Evolutionary conservation across 768 basidiomycete genomes (phyloP), one percentile per base, ranked within the genome.

Genomic region (Atractiella rhizophila): DNA sequence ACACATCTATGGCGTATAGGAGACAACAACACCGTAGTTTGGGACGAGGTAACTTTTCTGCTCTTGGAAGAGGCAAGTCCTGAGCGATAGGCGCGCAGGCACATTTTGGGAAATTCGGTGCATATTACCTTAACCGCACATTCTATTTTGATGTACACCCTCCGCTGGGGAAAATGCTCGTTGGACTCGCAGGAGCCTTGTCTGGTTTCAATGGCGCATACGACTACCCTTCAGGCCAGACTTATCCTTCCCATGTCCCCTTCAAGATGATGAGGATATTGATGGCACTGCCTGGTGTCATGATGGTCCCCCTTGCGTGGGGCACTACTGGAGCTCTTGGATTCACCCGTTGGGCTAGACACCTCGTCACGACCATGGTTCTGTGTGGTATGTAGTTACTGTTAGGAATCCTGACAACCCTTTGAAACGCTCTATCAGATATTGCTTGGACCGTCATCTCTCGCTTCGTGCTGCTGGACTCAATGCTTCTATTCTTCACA

Each of bases 121-220:
- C 54, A 1, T 76, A 94, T 60, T 96, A 98, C 60, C 73, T 98
- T 60, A 91, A 94, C 60, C 78, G 85, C 54, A 83, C 91, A 58
- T 96, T 96, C 62, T 96, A 94, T 66, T 96, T 96, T 58, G 91
- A 98, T 55, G 91, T 96, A 12, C 91, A 98, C 54, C 91, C 91
- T 5, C 91, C 91, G 0, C 67, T 98, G 30, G 91, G 91, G 3
- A 98, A 98, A 66, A 96, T 98, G 85, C 68, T 98, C 41, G 88
- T 98, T 45, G 91, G 83, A 8, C 67, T 98, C 18, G 83, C 75
- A 4, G 91, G 91, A 18, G 64, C 83, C 42, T 61, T 98, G 48
- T 66, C 82, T 0, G 91, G 91, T 26, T 96, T 94, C 56, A 68
- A 86, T 47, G 91, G 91, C 12, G 58, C 62, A 20, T 98, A 79